Evolutionary conservation across 2,329 filamentous ascomycete genomes (phyloP), one percentile per base, ranked within the genome.

Genomic region (Plenodomus lindquistii): DNA sequence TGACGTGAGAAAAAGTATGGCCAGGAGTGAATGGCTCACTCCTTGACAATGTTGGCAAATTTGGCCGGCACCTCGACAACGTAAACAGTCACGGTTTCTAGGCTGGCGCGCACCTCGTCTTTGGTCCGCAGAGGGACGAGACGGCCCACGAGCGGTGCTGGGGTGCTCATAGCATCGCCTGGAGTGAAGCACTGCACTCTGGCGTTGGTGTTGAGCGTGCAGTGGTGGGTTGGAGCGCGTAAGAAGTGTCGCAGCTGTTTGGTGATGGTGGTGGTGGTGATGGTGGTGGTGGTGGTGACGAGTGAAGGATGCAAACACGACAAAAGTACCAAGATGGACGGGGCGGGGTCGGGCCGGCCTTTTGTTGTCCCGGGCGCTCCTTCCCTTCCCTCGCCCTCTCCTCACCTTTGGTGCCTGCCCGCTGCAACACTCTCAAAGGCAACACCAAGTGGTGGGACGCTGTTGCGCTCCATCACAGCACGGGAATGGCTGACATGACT

Each of bases 51-150:
- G 70, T 88, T 90, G 57, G 88, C 87, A 60, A 81, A 80, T 71
- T 85, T 88, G 55, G 85, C 83, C 39, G 88, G 88, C 45, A 88
- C 82, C 63, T 87, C 81, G 41, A 89, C 86, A 54, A 90, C 83
- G 69, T 87, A 88, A 44, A 86, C 86, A 50, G 82, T 78, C 41
- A 86, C 82, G 74, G 75, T 78, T 58, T 79, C 77, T 29, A 75
- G 71, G 43, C 72, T 73, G 47, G 77, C 76, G 44, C 75, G 75
- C 52, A 77, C 75, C 62, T 80, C 77, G 54, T 78, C 77, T 56
- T 77, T 78, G 42, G 77, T 79, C 62, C 74, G 75, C 50, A 80
- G 64, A 35, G 76, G 69, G 40, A 68, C 62, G 17, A 73, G 68
- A 46, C 57, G 59, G 41, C 62, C 62, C 38, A 44, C 37, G 44